A percentile compares a stretch with the other conserved stretches of the same genome.
Evolutionary conservation across 305 asterid species (phyloP).

Genomic region (Solanum hybrid): DNA sequence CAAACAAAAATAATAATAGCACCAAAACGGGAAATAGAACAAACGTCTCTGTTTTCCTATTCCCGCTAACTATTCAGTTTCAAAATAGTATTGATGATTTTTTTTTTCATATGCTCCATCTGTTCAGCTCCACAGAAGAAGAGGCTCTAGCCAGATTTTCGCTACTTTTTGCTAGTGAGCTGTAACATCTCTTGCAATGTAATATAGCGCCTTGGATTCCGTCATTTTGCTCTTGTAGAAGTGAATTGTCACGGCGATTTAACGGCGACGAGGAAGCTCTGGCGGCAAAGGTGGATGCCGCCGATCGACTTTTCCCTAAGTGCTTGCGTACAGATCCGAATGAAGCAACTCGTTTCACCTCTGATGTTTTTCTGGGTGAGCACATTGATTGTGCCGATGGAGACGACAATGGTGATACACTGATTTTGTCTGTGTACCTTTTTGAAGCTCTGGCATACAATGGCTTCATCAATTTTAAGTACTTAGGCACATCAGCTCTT

Average conservation of each 20-base stretch:
- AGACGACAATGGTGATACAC: conserved; percentile 29
- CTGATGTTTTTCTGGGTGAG: conserved; percentile 40
- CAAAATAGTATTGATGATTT: background rate
- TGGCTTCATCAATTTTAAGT: conserved; percentile 63
- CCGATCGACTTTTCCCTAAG: conserved; percentile 55
- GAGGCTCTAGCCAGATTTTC: conserved; percentile 17
- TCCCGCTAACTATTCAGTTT: conserved; percentile 25
- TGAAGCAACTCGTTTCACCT: conserved; percentile 26
- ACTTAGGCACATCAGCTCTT: conserved; percentile 30
- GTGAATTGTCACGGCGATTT: conserved; percentile 60
- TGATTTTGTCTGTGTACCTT: conserved; percentile 22
- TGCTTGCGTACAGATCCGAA: conserved; percentile 45
- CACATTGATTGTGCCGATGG: conserved; percentile 52
- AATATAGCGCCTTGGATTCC: conserved; percentile 86
- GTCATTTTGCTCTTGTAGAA: conserved; percentile 45
- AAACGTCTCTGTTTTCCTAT: background rate
- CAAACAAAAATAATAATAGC: background rate
- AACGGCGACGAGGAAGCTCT: conserved; percentile 17
- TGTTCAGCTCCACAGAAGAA: conserved; percentile 26
- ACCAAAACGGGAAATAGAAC: background rate
- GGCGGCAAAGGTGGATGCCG: conserved; percentile 14
- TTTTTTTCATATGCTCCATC: conserved; percentile 43
- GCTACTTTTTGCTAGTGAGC: conserved; percentile 25
- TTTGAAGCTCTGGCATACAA: conserved; percentile 45
- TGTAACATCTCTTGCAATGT: conserved; percentile 67